Conservation (phyloP, 257 asterid species). For the Leonotis leonurus region DNA sequence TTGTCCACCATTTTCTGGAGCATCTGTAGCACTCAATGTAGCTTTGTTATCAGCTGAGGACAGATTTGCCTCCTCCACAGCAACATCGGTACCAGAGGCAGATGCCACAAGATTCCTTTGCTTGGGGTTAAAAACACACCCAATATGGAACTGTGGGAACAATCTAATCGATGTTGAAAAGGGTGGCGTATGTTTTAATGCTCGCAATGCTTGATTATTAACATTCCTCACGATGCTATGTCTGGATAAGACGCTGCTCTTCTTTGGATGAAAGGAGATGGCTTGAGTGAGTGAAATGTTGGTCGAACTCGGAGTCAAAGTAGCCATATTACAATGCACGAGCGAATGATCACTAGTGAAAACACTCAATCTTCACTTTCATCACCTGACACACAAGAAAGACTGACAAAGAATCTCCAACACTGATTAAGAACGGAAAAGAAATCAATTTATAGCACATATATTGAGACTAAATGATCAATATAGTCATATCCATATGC, state of each 20-base stretch:
- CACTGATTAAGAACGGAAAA: neutral
- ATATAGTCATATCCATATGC: no score
- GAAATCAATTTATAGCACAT: neutral
- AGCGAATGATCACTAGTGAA: constrained; percentile 20
- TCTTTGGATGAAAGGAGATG: constrained; percentile 29
- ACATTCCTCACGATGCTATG: constrained; percentile 38
- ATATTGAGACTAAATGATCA: neutral
- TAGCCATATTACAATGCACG: constrained; percentile 44
- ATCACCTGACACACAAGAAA: constrained; percentile 32
- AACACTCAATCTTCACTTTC: constrained; percentile 24
- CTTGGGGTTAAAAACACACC: constrained; percentile 36
- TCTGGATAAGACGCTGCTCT: constrained; percentile 32
- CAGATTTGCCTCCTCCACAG: constrained; percentile 55
- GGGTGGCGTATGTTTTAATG: constrained; percentile 48
- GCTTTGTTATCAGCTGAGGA: constrained; percentile 33
- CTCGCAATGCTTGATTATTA: constrained; percentile 34
- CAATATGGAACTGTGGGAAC: constrained; percentile 68
- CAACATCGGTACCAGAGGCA: constrained; percentile 68
- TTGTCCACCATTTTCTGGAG: constrained; percentile 32
- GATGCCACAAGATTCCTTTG: constrained; percentile 29
- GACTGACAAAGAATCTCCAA: neutral
- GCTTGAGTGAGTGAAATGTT: constrained; percentile 40
- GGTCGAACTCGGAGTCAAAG: constrained; percentile 41
- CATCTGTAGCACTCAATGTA: no score
- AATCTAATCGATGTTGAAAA: constrained; percentile 67